Conservation (phyloP, 2,329 filamentous ascomycete genomes). For the Claviceps citrina region DNA sequence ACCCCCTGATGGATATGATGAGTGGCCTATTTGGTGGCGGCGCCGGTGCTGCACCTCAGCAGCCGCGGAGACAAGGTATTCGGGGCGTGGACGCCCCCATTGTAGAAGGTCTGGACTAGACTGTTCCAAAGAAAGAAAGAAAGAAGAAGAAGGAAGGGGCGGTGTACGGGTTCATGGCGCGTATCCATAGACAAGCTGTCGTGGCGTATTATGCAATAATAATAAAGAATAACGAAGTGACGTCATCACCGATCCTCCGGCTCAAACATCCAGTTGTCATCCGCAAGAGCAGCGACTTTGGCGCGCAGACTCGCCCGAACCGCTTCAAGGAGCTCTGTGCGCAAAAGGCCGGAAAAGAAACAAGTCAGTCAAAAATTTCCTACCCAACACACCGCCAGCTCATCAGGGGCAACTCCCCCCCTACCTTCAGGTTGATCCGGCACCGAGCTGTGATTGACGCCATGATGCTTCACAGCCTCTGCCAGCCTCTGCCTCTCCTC, state of each 20-base stretch:
- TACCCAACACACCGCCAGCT: neutral
- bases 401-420: conserved; percentile 13
- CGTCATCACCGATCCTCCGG: conserved; percentile 35
- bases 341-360: neutral
- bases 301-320: conserved; percentile 54
- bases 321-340: conserved; percentile 51
- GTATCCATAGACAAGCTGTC: neutral
- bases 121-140: neutral
- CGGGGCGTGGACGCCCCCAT: conserved; percentile 33
- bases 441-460: conserved; percentile 36
- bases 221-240: neutral
- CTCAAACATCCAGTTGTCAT: conserved; percentile 89
- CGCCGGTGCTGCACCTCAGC: conserved; percentile 26
- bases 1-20: conserved; percentile 97
- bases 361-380: neutral
- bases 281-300: conserved; percentile 57
- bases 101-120: conserved; percentile 44
- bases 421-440: conserved; percentile 52
- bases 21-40: conserved; percentile 80
- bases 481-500: conserved; percentile 44
- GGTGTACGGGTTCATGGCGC: conserved; percentile 1
- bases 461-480: conserved; percentile 46
- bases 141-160: neutral
- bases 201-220: neutral
- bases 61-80: conserved; percentile 26